Evolutionary conservation across 2,329 filamentous ascomycete genomes (phyloP), one percentile per base, ranked within the genome.

Genomic region (Fulvia fulva): DNA sequence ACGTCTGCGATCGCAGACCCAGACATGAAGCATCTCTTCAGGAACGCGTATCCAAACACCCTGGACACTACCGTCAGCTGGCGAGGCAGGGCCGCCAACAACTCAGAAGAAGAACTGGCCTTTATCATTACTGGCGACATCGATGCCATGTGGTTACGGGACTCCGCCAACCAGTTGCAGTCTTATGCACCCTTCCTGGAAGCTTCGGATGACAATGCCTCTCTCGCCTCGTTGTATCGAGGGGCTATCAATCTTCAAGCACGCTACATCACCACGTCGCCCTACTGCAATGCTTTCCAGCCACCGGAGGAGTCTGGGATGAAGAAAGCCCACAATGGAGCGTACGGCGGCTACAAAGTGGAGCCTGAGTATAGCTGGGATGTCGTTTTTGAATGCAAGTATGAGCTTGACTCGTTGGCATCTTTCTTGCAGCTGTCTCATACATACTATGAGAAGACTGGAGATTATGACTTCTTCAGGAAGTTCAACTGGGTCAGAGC

Each of bases 21-120:
- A 0, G 88, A 91, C 69, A 78, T 91, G n/a, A 85, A 81, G 69
- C 80, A 85, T 2, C 77, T 91, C 12, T 90, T 91, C 67, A 74
- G 84, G 64, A 91, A 91, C 70, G 78, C 63, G n/a, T 65, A 61
- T 26, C 62, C 93, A 2, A 96, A 93, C 61, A 93, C 90, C 0
- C 84, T 94, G 3, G 91, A 96, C 70, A 96, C 91, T 0, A 96
- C 91, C 0, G 84, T 96, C 63, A 86, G 89, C 68, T 96, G 93
- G 82, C 91, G 96, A 71, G 88, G 88, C 6, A 84, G 87, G 61
- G 87, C 80, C 2, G 64, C 32, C 14, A 50, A 55, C 46, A 55
- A 61, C 37, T 96, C 91, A 91, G 80, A 88, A 64, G 92, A 92
- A 0, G 81, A 89, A 0, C 93, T 97, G 69, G 92, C 89, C 8